Base-by-base conservation (phyloP, 805 yeast species). In the Nakazawaea anatomiae region DNA sequence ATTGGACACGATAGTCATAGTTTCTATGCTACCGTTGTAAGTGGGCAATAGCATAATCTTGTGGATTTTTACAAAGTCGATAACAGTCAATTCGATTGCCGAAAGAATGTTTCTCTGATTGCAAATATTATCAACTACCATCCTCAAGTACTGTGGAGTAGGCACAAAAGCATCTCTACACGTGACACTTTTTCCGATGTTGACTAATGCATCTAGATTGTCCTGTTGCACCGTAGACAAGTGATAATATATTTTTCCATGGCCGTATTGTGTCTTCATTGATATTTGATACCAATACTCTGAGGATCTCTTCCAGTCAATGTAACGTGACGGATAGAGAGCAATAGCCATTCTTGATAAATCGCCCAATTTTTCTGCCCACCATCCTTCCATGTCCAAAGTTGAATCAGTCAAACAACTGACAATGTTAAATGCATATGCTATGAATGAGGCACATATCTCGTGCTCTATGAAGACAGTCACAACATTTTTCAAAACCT, bases 351-450 rank as follows among this genome's bases (percentile, higher is more conserved):
- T 87, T 61, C 96, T 71, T 36, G 92, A 84, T 56, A 89, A 69
- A 63, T 89, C 96, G 36, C 96, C 96, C 47, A 89, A 67, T 60
- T 89, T 85, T 64, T 89, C 96, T 31, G 83, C 76, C 96, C 96
- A 89, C 77, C 83, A 79, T 35, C 83, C 82, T 63, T 78, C 82
- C 75, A 79, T 77, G 53, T 79, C 83, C 39, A 78, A 64, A 5
- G 72, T 69, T 1, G 83, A 75, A 58, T 79, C 84, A 0, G 82
- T 76, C 42, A 80, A 62, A 55, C 76, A 77, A 18, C 77, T 69
- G 40, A 79, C 74, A 52, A 79, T 77, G 53, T 80, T 80, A 64
- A 87, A 85, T 32, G 89, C 85, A 63, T 85, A 82, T 0, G 86
- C 75, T 32, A 85, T 85, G 59, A 85, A 86, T 55, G 89, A 85